phyloP scores from a whole-genome alignment of 768 basidiomycete species.

The Russula abietina region DNA sequence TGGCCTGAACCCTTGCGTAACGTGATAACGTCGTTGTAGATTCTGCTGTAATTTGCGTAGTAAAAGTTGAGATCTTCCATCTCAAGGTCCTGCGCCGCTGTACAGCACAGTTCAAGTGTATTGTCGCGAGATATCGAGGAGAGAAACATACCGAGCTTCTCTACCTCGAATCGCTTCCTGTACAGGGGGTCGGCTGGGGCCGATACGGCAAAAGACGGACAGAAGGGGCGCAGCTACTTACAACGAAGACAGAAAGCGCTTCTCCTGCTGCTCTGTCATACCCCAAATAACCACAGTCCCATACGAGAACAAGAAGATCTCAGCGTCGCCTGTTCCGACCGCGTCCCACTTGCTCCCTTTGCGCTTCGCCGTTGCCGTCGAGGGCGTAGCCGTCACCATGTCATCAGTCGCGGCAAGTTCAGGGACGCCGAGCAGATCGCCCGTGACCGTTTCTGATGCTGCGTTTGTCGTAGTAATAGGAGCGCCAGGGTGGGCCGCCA shows the following conservation, averaged over 20 bases:
- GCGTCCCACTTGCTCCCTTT: slow-evolving; percentile 59
- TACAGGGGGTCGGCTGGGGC: slow-evolving; percentile 8
- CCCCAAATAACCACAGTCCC: slow-evolving; percentile 98
- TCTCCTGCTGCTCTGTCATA: slow-evolving; percentile 91
- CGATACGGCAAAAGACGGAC: slow-evolving; percentile 9
- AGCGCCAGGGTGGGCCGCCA: not conserved
- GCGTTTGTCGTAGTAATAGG: not conserved
- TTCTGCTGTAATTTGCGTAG: slow-evolving; percentile 94
- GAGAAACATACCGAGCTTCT: slow-evolving; percentile 58
- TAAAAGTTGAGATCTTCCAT: slow-evolving; percentile 98
- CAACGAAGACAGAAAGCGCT: slow-evolving; percentile 85
- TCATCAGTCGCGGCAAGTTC: slow-evolving; percentile 38
- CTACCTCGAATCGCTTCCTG: slow-evolving; percentile 92
- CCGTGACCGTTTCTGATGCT: slow-evolving; percentile 34
- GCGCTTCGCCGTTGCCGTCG: slow-evolving; percentile 39
- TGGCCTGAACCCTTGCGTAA: slow-evolving; percentile 91
- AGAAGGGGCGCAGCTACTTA: slow-evolving; percentile 37
- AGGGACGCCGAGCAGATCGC: slow-evolving; percentile 73
- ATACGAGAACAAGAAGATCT: slow-evolving; percentile 91
- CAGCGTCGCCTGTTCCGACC: slow-evolving; percentile 57
- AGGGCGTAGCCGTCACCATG: slow-evolving; percentile 20
- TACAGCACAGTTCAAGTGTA: slow-evolving; percentile 3
- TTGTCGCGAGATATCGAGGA: not conserved
- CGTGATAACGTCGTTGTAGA: slow-evolving; percentile 97
- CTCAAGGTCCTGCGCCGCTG: slow-evolving; percentile 83